These are phyloP conservation scores for Ceratocystis eucalypticola DNA, from an alignment of 2,329 filamentous ascomycete genomes.

Conservation along the genomic window DNA sequence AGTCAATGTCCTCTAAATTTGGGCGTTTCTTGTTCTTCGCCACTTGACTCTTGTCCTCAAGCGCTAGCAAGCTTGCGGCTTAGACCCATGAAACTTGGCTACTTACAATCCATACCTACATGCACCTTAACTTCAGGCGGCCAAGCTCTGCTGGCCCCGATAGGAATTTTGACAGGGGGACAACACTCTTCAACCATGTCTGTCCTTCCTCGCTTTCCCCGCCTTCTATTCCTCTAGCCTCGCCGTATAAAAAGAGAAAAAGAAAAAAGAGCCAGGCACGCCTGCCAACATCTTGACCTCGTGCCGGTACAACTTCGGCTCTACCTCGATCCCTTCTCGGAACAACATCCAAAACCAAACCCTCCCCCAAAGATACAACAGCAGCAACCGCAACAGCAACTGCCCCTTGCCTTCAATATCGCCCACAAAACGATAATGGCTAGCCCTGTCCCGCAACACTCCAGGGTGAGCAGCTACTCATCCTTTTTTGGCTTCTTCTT, in stretches of 20 bases:
- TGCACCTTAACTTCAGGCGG: too few species aligned
- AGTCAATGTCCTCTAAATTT: not conserved
- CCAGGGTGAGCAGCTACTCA: too few species aligned
- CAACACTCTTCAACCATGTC: too few species aligned
- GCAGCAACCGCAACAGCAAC: not conserved
- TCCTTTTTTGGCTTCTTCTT: not conserved
- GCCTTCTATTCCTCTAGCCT: too few species aligned
- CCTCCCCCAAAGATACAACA: not conserved
- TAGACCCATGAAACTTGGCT: not conserved
- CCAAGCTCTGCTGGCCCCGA: too few species aligned
- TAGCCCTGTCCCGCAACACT: too few species aligned
- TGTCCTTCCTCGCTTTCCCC: too few species aligned
- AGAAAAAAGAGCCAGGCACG: not conserved
- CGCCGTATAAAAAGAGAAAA: too few species aligned
- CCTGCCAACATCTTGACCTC: not conserved
- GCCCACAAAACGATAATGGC: not conserved
- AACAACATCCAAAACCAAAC: not conserved
- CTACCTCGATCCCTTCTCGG: not conserved
- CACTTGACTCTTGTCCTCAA: not conserved
- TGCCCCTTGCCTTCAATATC: not conserved
- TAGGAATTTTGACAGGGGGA: too few species aligned
- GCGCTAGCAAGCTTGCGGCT: not conserved
- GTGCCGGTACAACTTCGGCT: not conserved
- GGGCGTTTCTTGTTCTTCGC: not conserved
- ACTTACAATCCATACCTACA: not conserved